Percentiles rank a stretch among this genome's conserved stretches.
These are phyloP conservation scores for Petunia axillaris DNA, from an alignment of 257 asterid species.

Conservation along the genomic window DNA sequence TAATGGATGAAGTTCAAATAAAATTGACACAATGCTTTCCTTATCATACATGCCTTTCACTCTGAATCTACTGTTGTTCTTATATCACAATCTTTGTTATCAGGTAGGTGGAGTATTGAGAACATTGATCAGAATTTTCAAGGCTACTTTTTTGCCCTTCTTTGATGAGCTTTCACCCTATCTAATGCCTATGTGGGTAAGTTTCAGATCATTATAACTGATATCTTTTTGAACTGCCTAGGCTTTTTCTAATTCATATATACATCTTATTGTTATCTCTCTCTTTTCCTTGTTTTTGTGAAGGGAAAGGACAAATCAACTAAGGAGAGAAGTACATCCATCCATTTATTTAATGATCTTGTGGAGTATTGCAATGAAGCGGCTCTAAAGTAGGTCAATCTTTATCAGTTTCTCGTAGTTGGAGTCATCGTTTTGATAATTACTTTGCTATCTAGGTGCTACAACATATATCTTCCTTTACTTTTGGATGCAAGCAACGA, in stretches of 20 bases:
- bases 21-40: too few relatives aligned
- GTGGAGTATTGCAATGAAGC: conserved; percentile 93
- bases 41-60: too few relatives aligned
- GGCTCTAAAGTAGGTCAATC: conserved; percentile 64
- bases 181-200: conserved; percentile 97
- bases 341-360: conserved; percentile 92
- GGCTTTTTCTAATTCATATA: too few relatives aligned
- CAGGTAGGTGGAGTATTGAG: conserved; percentile 92
- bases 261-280: too few relatives aligned
- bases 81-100: background rate
- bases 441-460: conserved; percentile 56
- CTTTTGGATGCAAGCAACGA: conserved; percentile 95
- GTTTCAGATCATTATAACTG: conserved; percentile 28
- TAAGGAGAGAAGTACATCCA: conserved; percentile 94
- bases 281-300: background rate
- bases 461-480: conserved; percentile 85
- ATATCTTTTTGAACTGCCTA: background rate
- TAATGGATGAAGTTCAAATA: background rate
- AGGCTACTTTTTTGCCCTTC: conserved; percentile 88
- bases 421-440: conserved; percentile 22
- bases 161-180: conserved; percentile 81
- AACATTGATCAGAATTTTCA: conserved; percentile 81
- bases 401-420: conserved; percentile 2
- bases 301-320: conserved; percentile 94
- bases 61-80: too few relatives aligned